These are phyloP conservation scores for Pulveroboletus sp. DNA, from an alignment of 768 basidiomycete genomes.

Conservation along the genomic window DNA sequence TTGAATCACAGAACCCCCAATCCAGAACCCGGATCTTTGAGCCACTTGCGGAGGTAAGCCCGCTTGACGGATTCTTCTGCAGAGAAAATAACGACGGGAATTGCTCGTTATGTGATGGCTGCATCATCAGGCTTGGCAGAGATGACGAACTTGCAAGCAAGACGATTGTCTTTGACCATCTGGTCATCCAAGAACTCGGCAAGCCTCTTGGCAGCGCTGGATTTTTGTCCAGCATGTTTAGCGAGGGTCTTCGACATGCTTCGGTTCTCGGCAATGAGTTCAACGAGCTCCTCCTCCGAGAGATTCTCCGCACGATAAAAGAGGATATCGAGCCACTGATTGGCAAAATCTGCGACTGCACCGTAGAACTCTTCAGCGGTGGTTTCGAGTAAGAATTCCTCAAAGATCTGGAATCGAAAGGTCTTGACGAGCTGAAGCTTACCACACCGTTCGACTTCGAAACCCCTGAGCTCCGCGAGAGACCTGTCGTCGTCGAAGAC, in stretches of 20 bases:
- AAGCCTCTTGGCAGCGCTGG: slow-evolving; percentile 88
- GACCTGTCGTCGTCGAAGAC: slow-evolving; percentile 98
- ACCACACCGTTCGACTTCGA: slow-evolving; percentile 96
- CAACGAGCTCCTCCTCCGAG: slow-evolving; percentile 88
- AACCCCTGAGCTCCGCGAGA: slow-evolving; percentile 97
- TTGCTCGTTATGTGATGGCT: slow-evolving; percentile 93
- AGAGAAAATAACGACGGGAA: slow-evolving; percentile 96
- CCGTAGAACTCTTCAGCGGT: slow-evolving; percentile 96
- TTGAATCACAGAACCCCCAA: slow-evolving; percentile 98
- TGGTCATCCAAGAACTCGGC: slow-evolving; percentile 96
- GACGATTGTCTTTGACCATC: slow-evolving; percentile 99
- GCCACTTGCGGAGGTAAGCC: slow-evolving; percentile 90
- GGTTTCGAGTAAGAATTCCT: slow-evolving; percentile 89
- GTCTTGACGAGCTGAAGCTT: slow-evolving; percentile 99
- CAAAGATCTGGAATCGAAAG: slow-evolving; percentile 98
- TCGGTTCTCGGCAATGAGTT: slow-evolving; percentile 96
- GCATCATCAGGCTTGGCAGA: slow-evolving; percentile 89
- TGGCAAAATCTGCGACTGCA: slow-evolving; percentile 87
- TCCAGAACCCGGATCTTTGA: slow-evolving; percentile 95
- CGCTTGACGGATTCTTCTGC: slow-evolving; percentile 90
- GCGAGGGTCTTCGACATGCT: slow-evolving; percentile 97
- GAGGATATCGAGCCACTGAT: slow-evolving; percentile 97
- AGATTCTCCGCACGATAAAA: slow-evolving; percentile 83
- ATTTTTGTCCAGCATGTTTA: slow-evolving; percentile 95
- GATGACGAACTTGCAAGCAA: slow-evolving; percentile 98